Conservation (phyloP, 2,329 filamentous ascomycete genomes). For the Stromatinia cepivora region DNA sequence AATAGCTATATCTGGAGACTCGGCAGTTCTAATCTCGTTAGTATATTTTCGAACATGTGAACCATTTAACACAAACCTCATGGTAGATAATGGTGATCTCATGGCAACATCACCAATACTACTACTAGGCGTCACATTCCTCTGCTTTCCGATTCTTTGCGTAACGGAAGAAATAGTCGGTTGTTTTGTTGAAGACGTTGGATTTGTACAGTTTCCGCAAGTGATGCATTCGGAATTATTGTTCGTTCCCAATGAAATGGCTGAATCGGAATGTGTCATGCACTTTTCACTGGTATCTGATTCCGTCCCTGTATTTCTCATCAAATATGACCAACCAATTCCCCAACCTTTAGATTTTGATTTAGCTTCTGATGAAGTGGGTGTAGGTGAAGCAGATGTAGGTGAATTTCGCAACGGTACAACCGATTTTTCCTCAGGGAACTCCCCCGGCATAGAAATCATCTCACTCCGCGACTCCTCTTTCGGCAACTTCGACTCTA, state of each 20-base stretch:
- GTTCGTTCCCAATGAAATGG: slow-evolving; percentile 30
- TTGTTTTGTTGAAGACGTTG: slow-evolving; percentile 25
- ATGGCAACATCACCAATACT: slow-evolving; percentile 35
- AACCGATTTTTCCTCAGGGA: slow-evolving; percentile 24
- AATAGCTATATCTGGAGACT: slow-evolving; percentile 34
- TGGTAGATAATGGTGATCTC: slow-evolving; percentile 34
- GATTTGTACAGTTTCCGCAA: slow-evolving; percentile 17
- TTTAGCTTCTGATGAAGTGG: slow-evolving; percentile 8
- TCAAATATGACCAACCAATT: slow-evolving; percentile 33
- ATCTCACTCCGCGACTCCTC: slow-evolving; percentile 12
- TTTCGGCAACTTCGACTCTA: background rate
- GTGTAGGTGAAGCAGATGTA: too few relatives aligned
- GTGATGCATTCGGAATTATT: slow-evolving; percentile 26
- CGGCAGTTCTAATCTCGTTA: slow-evolving; percentile 31
- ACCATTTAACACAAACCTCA: slow-evolving; percentile 28
- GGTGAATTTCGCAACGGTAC: slow-evolving; percentile 26
- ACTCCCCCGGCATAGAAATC: slow-evolving; percentile 21
- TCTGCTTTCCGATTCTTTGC: slow-evolving; percentile 23
- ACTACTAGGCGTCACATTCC: slow-evolving; percentile 35
- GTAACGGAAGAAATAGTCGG: slow-evolving; percentile 22
- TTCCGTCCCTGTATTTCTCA: slow-evolving; percentile 18
- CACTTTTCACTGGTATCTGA: slow-evolving; percentile 18
- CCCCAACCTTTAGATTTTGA: slow-evolving; percentile 26
- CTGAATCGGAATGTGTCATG: slow-evolving; percentile 29
- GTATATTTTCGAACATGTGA: background rate